Percentiles rank a stretch among this genome's conserved stretches.
These are phyloP conservation scores for Selenicereus undatus DNA, from an alignment of 148 eudicot species.

Conservation along the genomic window DNA sequence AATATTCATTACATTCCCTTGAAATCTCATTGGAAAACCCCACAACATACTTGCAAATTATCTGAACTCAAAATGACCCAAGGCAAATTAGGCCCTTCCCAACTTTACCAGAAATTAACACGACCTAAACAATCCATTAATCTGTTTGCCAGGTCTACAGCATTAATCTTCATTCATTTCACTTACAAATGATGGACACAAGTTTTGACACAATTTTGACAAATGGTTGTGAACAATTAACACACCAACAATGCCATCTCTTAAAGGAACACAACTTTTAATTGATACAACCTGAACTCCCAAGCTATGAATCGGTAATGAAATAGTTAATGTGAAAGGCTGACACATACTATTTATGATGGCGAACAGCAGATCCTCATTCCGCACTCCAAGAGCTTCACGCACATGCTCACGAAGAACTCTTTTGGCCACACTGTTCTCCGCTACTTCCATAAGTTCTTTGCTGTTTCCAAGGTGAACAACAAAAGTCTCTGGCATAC, in stretches of 20 bases:
- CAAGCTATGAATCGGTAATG: not conserved
- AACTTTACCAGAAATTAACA: not conserved
- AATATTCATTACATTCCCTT: not conserved
- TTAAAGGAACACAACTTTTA: not conserved
- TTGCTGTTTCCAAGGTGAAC: conserved; percentile 99
- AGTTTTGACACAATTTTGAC: not conserved
- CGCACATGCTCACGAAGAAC: conserved; percentile 88
- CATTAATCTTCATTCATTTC: not conserved
- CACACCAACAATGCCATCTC: not conserved
- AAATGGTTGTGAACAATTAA: not conserved
- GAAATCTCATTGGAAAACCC: no score
- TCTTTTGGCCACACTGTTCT: conserved; percentile 80
- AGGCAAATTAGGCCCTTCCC: not conserved
- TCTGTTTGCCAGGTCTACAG: not conserved
- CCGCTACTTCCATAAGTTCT: conserved; percentile 95
- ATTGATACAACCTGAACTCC: not conserved
- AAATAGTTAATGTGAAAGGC: not conserved
- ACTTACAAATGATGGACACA: no score
- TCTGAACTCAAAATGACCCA: no score
- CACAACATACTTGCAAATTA: no score
- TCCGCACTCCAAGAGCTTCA: conserved; percentile 87
- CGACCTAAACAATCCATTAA: not conserved
- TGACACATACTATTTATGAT: conserved; percentile 71
- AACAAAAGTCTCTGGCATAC: conserved; percentile 90
- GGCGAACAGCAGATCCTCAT: conserved; percentile 84